Percentiles rank a stretch among this genome's conserved stretches.
phyloP scores from a whole-genome alignment of 306 rosid genomes.

The Gillenia trifoliata region DNA sequence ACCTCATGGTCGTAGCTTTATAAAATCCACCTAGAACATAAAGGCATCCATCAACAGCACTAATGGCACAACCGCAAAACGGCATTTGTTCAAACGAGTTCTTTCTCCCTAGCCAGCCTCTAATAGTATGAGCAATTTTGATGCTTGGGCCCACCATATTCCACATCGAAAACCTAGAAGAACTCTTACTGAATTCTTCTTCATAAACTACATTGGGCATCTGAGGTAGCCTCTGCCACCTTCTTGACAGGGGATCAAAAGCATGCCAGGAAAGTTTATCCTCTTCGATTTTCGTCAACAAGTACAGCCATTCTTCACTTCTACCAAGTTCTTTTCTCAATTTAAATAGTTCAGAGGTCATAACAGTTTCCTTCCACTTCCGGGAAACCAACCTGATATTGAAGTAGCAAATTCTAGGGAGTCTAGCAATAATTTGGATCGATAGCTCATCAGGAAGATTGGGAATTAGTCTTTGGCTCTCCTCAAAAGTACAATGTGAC shows the following conservation, averaged over 20 bases:
- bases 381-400: slow-evolving; percentile 59
- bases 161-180: slow-evolving; percentile 63
- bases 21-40: slow-evolving; percentile 93
- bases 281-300: slow-evolving; percentile 67
- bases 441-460: slow-evolving; percentile 90
- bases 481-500: slow-evolving; percentile 47
- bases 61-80: slow-evolving; percentile 81
- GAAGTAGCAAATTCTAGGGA: slow-evolving; percentile 68
- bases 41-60: slow-evolving; percentile 77
- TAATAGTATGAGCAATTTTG: slow-evolving; percentile 66
- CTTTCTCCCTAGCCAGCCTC: slow-evolving; percentile 79
- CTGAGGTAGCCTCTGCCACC: slow-evolving; percentile 81
- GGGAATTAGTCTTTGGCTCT: slow-evolving; percentile 70
- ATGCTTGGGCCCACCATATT: slow-evolving; percentile 64
- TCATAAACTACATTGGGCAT: slow-evolving; percentile 61
- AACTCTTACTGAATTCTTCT: slow-evolving; percentile 50
- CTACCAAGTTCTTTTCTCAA: slow-evolving; percentile 74
- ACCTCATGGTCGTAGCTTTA: slow-evolving; percentile 65
- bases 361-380: slow-evolving; percentile 68
- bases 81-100: slow-evolving; percentile 79
- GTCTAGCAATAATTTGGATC: slow-evolving; percentile 80
- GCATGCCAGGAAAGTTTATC: slow-evolving; percentile 71
- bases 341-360: slow-evolving; percentile 51
- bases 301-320: slow-evolving; percentile 88
- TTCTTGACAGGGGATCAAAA: slow-evolving; percentile 64